Conservation (phyloP, 306 rosid species). For the Ziziphus jujuba region DNA sequence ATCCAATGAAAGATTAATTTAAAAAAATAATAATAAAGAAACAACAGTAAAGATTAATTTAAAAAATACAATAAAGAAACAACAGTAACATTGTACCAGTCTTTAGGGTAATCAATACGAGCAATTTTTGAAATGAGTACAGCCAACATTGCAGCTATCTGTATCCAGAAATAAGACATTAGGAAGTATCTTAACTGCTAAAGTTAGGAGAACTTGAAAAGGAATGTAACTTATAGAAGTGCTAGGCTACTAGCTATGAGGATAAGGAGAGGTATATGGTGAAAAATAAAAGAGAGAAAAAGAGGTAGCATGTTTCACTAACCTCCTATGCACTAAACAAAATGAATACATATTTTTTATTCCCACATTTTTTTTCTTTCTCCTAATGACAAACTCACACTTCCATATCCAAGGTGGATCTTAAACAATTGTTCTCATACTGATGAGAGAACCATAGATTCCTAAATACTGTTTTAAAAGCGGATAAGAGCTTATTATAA, state of each 20-base stretch:
- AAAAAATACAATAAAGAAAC: neutral
- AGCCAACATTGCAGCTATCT: constrained; percentile 87
- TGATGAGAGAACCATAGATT: neutral
- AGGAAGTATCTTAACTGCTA: constrained; percentile 17
- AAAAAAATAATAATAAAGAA: neutral
- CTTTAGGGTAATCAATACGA: constrained; percentile 91
- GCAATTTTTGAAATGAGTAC: constrained; percentile 93
- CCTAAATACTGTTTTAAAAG: neutral
- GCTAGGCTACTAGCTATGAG: neutral
- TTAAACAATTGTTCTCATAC: neutral
- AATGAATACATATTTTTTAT: neutral
- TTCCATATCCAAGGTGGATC: neutral
- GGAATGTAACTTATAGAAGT: neutral
- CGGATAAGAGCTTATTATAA: neutral
- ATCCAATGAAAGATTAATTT: neutral
- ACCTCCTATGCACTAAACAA: constrained; percentile 7
- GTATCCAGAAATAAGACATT: constrained; percentile 33
- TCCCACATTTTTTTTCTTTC: too few species aligned
- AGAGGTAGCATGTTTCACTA: constrained; percentile 3
- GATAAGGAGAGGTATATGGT: neutral
- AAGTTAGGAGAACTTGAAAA: constrained; percentile 6
- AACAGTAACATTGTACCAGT: constrained; percentile 60
- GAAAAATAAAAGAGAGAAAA: neutral
- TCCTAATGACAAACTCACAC: neutral
- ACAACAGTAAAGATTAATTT: constrained; percentile 1